Percentiles rank a stretch among this genome's conserved stretches.
Evolutionary conservation across 257 asterid species (phyloP).

Genomic region (Ehretia macrophylla): DNA sequence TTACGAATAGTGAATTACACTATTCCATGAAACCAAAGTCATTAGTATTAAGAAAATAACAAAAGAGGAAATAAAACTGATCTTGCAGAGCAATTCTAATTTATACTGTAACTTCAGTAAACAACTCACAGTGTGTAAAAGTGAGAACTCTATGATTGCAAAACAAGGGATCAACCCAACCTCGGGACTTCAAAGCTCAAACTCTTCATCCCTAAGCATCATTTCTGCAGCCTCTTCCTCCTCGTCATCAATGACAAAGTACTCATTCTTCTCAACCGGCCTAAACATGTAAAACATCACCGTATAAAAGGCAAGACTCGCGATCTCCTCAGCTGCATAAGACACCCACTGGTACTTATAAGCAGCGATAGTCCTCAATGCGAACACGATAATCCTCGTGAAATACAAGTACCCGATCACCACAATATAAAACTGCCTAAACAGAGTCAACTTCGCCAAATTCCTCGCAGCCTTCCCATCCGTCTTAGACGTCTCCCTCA

Average conservation of each 20-base stretch:
- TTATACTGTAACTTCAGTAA: neutral
- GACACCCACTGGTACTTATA: slow-evolving; percentile 29
- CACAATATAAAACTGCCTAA: slow-evolving; percentile 29
- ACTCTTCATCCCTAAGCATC: neutral
- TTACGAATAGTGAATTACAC: neutral
- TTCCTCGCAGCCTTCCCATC: slow-evolving; percentile 37
- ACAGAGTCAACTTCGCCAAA: slow-evolving; percentile 27
- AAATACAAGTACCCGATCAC: slow-evolving; percentile 33
- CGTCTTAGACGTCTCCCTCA: slow-evolving; percentile 24
- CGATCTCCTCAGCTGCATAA: slow-evolving; percentile 26
- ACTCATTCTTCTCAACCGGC: slow-evolving; percentile 30
- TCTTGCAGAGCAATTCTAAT: neutral
- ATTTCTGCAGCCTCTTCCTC: slow-evolving; percentile 2
- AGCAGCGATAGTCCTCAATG: slow-evolving; percentile 12
- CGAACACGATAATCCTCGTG: slow-evolving; percentile 31
- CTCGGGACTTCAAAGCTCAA: neutral
- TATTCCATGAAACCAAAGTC: neutral
- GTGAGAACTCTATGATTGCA: neutral
- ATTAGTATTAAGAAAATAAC: neutral
- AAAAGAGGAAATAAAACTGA: neutral
- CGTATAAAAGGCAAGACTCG: slow-evolving; percentile 29
- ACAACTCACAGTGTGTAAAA: slow-evolving; percentile 2
- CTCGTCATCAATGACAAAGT: slow-evolving; percentile 17
- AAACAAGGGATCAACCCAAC: neutral
- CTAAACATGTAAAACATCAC: slow-evolving; percentile 28